Evolutionary conservation across 139 green algal species (phyloP), one percentile per base, ranked within the genome.

Genomic region (Deuterostichococcus epilithicus): DNA sequence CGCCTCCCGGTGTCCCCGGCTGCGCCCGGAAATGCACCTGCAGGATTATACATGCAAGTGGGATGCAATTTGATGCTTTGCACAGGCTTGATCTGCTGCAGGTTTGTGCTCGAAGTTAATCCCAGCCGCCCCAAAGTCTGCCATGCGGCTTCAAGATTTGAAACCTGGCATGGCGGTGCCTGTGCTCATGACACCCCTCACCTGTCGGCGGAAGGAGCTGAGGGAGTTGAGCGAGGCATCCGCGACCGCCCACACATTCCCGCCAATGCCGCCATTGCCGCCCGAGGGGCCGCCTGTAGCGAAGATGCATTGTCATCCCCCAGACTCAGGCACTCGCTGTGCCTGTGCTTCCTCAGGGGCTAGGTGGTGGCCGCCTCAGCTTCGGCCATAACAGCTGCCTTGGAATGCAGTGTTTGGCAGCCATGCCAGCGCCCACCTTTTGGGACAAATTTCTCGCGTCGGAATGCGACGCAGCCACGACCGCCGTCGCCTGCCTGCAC

Each of bases 391-490:
- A n/a, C n/a, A n/a, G n/a, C n/a, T n/a, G n/a, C n/a, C n/a, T n/a
- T n/a, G n/a, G n/a, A n/a, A n/a, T n/a, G n/a, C n/a, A n/a, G n/a
- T n/a, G n/a, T n/a, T n/a, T n/a, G n/a, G n/a, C n/a, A n/a, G n/a
- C n/a, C n/a, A n/a, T n/a, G n/a, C n/a, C n/a, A n/a, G n/a, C n/a
- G 38, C 67, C 73, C 77, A 68, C 86, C 91, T 75, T 93, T 86
- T 2, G 96, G 88, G 1, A 99, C 95, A 70, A 90, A 98, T 84
- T 98, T 98, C 85, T 99, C 96, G 8, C 96, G 80, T 3, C 94
- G 84, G 83, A 99, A 99, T 0, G 96, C 93, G 0, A 98, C 94
- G 70, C 93, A 95, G 45, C 96, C 96, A 33, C 94, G 86, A 45
- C 96, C 96, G 4, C 96, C 96, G 76, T 98, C 87, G 3, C 96